Evolutionary conservation across 805 yeast species (phyloP), one percentile per base, ranked within the genome.

Genomic region (Metschnikowia gruessii): DNA sequence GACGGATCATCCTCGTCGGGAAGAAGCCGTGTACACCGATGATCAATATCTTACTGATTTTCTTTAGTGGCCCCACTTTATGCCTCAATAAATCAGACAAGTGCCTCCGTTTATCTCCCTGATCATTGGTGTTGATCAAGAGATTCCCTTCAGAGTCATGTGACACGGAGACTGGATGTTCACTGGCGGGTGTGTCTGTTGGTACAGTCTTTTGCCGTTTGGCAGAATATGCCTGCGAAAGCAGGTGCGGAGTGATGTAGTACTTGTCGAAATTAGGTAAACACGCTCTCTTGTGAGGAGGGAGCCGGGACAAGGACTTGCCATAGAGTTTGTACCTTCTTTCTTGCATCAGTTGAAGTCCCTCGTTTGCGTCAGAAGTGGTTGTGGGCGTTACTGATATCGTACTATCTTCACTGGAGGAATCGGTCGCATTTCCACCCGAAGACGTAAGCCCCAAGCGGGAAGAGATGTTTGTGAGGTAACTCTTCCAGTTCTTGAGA

Each of bases 1-100:
- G 90, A 42, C 99, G 54, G 13, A 94, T 72, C 75, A 89, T 82
- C 52, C 78, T 80, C 1, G 89, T 86, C 0, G 99, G 99, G 69
- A 94, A 92, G 60, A 91, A 92, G 0, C 99, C 99, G 68, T 92
- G 99, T 1, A 92, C 91, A 0, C 99, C 99, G 48, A 92, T 81
- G 30, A 94, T 85, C 26, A 92, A 75, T 0, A 87, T 87, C 52
- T 82, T 80, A 47, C 79, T 77, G 45, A 79, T 66, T 38, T 56
- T 57, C n/a, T 40, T 46, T 21, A 69, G 58, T 2, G 68, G 65
- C 1, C 66, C 63, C 8, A 64, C 44, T 39, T 59, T 62, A 29
- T 61, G 64, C 4, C 60, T 53, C 2, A 65, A 56, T 2, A 68
- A 53, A 18, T 52, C 57, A 0, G 64, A 53, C 6, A 48, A 45